A percentile compares a stretch with the other conserved stretches of the same genome.
These are phyloP conservation scores for Solanum appendiculatum DNA, from an alignment of 257 asterid genomes.

Conservation along the genomic window DNA sequence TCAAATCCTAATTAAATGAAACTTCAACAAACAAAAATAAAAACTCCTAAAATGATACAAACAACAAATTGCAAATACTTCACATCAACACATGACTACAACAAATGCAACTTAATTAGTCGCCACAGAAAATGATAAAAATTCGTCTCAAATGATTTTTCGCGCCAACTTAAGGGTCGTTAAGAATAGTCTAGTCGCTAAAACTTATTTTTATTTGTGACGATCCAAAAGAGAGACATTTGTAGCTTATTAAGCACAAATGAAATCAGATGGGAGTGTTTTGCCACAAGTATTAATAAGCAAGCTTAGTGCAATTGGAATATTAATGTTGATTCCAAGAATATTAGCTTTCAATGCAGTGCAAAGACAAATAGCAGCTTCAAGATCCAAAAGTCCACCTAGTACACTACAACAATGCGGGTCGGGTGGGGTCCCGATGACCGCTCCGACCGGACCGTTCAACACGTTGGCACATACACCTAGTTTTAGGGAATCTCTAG, in stretches of 20 bases:
- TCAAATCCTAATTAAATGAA: neutral
- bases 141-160: neutral
- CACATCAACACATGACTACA: neutral
- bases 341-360: slow-evolving; percentile 65
- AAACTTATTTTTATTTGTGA: neutral
- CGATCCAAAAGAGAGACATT: neutral
- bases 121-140: neutral
- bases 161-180: neutral
- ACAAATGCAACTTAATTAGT: neutral
- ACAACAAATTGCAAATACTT: neutral
- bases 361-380: slow-evolving; percentile 65
- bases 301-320: slow-evolving; percentile 61
- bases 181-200: neutral
- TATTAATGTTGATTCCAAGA: slow-evolving; percentile 54
- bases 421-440: slow-evolving; percentile 54
- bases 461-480: slow-evolving; percentile 60
- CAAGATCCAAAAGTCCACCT: slow-evolving; percentile 61
- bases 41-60: neutral
- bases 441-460: slow-evolving; percentile 39
- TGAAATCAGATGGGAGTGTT: slow-evolving; percentile 49
- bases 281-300: slow-evolving; percentile 62
- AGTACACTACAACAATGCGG: slow-evolving; percentile 54
- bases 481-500: slow-evolving; percentile 51
- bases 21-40: neutral
- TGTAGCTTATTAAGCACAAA: slow-evolving; percentile 32